Evolutionary conservation across 2,329 filamentous ascomycete species (phyloP), one percentile per base, ranked within the genome.

Genomic region (Pseudonectria foliicola): DNA sequence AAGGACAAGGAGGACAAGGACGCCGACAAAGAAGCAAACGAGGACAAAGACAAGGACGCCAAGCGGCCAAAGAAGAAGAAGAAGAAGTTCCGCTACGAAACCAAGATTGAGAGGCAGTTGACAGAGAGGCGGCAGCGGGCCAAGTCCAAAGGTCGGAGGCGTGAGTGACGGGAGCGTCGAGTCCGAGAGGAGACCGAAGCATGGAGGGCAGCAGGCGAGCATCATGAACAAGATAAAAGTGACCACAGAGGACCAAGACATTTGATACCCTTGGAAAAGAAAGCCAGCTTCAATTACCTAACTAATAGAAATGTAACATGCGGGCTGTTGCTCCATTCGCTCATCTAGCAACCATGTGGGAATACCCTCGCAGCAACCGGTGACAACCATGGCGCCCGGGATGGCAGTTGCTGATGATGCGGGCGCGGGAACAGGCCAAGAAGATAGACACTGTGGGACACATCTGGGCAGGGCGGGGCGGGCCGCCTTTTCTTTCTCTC

Each of bases 31-130:
- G 34, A 48, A 13, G 42, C 48, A 8, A 39, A 43, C 12, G 50
- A 52, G 12, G 53, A 52, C 7, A 48, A 57, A 16, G 53, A 51
- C 15, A 54, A 55, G 11, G 56, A 54, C 10, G 52, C 55, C 45
- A 62, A 65, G 34, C 50, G 69, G 51, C 68, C 68, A 14, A 89
- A 87, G 63, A 86, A 83, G 67, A 89, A 84, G 66, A 94, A 89
- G 69, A 82, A 82, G 63, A 86, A 89, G 63, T 96, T 96, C 57
- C 77, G 86, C 44, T 98, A 98, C 60, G 87, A 96, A 65, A 84
- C 74, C 43, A 95, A 94, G 65, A 65, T 79, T 23, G 90, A 95
- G 50, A 75, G 92, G 53, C 84, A 86, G 59, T 64, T 89, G 50
- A 76, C 78, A 31, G 66, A 75, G 46, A 77, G 74, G 53, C 93